Conservation (phyloP, 176 grass and related monocot genomes). For the Carex scoparia region DNA sequence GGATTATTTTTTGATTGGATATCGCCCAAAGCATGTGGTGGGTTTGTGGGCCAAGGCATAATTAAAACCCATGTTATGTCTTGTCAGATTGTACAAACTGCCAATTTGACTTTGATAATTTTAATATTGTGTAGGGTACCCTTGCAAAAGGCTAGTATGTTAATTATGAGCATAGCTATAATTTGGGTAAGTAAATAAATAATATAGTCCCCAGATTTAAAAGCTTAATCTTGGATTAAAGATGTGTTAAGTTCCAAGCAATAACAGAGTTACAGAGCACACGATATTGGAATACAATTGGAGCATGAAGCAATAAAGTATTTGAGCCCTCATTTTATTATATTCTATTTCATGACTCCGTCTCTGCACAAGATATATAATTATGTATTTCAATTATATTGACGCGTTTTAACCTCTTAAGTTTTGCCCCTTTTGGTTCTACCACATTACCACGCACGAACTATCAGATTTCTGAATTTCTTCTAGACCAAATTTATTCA, state of each 20-base stretch:
- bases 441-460: too few relatives aligned
- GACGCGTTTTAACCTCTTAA: too few relatives aligned
- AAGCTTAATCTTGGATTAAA: neutral
- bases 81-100: conserved; percentile 28
- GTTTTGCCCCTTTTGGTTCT: neutral
- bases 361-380: too few relatives aligned
- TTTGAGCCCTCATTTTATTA: too few relatives aligned
- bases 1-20: neutral
- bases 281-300: too few relatives aligned
- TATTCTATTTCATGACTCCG: too few relatives aligned
- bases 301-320: too few relatives aligned
- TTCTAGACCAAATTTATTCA: neutral
- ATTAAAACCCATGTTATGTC: conserved; percentile 26
- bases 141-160: conserved; percentile 11
- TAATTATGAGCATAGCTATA: conserved; percentile 2
- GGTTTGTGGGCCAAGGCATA: conserved; percentile 1
- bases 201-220: neutral
- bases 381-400: too few relatives aligned
- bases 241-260: neutral
- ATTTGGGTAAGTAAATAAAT: neutral
- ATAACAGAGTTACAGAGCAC: neutral
- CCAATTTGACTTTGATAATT: conserved; percentile 17
- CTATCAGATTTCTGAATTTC: neutral
- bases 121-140: conserved; percentile 14
- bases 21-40: conserved; percentile 13